A percentile compares a stretch with the other conserved stretches of the same genome.
These are phyloP conservation scores for Cercospora berteroae DNA, from an alignment of 2,329 filamentous ascomycete species.

Conservation along the genomic window DNA sequence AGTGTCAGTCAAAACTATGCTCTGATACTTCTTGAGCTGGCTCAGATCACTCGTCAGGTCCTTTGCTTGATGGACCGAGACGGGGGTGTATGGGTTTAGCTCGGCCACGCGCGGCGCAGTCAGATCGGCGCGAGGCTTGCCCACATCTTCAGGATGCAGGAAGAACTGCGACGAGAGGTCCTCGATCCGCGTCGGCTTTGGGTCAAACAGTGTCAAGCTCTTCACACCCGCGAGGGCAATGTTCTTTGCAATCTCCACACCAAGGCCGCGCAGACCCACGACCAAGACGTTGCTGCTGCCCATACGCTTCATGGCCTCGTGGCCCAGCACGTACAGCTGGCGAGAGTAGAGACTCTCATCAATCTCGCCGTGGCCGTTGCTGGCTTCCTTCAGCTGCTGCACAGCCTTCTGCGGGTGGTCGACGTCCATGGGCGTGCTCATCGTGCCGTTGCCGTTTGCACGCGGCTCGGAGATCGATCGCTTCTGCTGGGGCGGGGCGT, in stretches of 20 bases:
- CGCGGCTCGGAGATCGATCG: slow-evolving; percentile 15
- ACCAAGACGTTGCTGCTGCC: slow-evolving; percentile 91
- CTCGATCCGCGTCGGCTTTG: slow-evolving; percentile 74
- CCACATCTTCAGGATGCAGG: slow-evolving; percentile 80
- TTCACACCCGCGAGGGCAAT: slow-evolving; percentile 97
- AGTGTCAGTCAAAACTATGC: slow-evolving; percentile 84
- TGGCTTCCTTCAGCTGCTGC: slow-evolving; percentile 56
- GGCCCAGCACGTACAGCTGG: slow-evolving; percentile 69
- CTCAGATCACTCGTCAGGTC: slow-evolving; percentile 74
- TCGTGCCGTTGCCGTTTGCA: slow-evolving; percentile 38
- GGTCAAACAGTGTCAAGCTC: slow-evolving; percentile 90
- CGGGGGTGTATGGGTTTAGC: slow-evolving; percentile 93
- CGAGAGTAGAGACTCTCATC: slow-evolving; percentile 67
- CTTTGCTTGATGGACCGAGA: slow-evolving; percentile 65
- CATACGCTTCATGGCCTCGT: slow-evolving; percentile 97
- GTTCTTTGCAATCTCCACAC: slow-evolving; percentile 98
- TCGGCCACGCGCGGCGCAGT: slow-evolving; percentile 89
- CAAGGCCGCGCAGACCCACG: slow-evolving; percentile 86
- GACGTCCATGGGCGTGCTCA: slow-evolving; percentile 54
- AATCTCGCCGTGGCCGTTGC: slow-evolving; percentile 55
- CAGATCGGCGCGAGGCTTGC: slow-evolving; percentile 82
- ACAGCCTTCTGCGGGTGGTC: slow-evolving; percentile 58
- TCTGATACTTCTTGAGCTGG: slow-evolving; percentile 86
- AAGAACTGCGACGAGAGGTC: slow-evolving; percentile 98
- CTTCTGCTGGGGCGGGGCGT: slow-evolving; percentile 18